Evolutionary conservation across 441 rosid genomes (phyloP), one percentile per base, ranked within the genome.

Genomic region (Adansonia grandidieri): DNA sequence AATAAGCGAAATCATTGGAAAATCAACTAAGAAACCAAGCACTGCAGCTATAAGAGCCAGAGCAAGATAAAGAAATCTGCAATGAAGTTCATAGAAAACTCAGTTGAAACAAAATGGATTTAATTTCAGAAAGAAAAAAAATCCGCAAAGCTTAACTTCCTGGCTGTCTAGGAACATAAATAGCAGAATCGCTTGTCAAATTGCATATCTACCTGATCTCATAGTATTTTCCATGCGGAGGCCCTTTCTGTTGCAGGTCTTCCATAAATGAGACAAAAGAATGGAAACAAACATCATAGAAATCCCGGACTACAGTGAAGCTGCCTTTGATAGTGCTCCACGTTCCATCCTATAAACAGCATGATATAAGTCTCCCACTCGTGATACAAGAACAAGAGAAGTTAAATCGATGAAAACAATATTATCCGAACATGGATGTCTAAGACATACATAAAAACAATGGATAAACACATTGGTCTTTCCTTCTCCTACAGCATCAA

Each of bases 401-500:
- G 8, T 77, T 62, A 32, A 2, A 24, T 2, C 42, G 17, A 42
- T 53, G 19, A 14, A 44, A 78, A 62, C 67, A 50, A n/a, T 20
- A 44, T 40, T n/a, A 81, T 37, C 17, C 58, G 62, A 62, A 32
- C 17, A 19, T 28, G 58, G 77, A 77, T 17, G 44, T 8, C 24
- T 61, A 57, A 73, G 42, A 80, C 94, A 76, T 91, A 94, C 99
- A 75, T 85, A 91, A 76, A 94, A 93, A 84, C 97, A 94, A 84
- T 89, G 97, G 78, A 80, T 81, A 72, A 94, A 64, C 60, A 82
- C 77, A 47, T 89, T 75, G 62, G 87, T 80, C 81, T 96, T 96
- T 85, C 96, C 98, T 80, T 87, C 92, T 51, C 98, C 98, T 78
- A 96, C 92, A 60, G 97, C 98, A 84, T 88, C 97, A 75, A 96